Base-by-base conservation (phyloP, 176 grass and related monocot genomes). In the Triticum monococcum region DNA sequence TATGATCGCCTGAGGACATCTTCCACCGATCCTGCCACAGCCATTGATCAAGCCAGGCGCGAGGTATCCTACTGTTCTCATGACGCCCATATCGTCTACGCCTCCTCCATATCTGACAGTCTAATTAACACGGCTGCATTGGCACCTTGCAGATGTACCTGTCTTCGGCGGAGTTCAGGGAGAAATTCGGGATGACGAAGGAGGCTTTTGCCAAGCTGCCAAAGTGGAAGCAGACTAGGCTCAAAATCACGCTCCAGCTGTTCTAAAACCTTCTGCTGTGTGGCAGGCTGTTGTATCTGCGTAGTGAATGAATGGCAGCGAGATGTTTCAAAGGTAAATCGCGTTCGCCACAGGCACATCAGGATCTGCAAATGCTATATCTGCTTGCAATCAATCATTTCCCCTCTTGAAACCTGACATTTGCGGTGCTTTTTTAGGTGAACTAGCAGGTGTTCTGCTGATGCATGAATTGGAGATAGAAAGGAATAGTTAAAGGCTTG, bases 201-300 rank as follows among this genome's bases (percentile, higher is more conserved):
- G 93, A 98, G 72, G 87, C 87, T 87, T 98, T 98, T 60, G 84
- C 45, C 1, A 95, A 98, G 84, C 91, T 98, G 87, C 93, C 95
- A 56, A 98, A 79, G 83, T 98, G 95, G 95, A 95, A 95, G 80
- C 95, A 98, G 79, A 98, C 88, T 66, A 98, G 92, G 89, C 87
- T 95, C n/a, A 98, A 98, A 86, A 93, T 93, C 68, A 91, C 89
- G 50, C 95, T 98, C 81, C 91, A 95, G 77, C 72, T 98, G 14
- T 98, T 98, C 81, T 98, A 43, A 97, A 80, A 65, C 33, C n/a
- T 81, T 0, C 9, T 62, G 9, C 43, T 32, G 33, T 14, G 1
- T 13, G 43, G 13, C 43, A 46, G 12, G 43, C 66, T 46, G 33
- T 50, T 72, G 24, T 33, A 43, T 79, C 45, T 52, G 11, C 57